These are phyloP conservation scores for Pyrenula massariospora DNA, from an alignment of 495 filamentous ascomycete species.

Conservation along the genomic window DNA sequence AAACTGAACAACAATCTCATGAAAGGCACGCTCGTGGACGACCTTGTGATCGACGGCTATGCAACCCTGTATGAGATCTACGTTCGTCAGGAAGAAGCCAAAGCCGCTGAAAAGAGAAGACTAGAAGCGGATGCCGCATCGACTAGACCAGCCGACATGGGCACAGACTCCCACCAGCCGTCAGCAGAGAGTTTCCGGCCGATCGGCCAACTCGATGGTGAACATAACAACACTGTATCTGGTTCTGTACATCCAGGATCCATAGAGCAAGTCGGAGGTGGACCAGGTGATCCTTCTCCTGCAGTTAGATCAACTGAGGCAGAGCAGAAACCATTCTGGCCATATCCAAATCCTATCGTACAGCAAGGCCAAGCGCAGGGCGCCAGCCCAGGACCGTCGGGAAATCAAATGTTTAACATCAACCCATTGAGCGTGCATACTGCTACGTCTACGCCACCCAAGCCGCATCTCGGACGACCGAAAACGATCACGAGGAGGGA, in stretches of 20 bases:
- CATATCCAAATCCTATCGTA: slow-evolving; percentile 8
- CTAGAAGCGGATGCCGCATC: slow-evolving; percentile 21
- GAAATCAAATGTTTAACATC: slow-evolving; percentile 4
- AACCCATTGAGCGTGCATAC: slow-evolving; percentile 23
- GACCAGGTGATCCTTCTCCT: neutral
- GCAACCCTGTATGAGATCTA: slow-evolving; percentile 59
- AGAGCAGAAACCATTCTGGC: slow-evolving; percentile 1
- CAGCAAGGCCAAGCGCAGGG: slow-evolving; percentile 4
- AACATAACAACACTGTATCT: neutral
- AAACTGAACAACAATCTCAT: slow-evolving; percentile 76
- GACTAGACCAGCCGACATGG: slow-evolving; percentile 32
- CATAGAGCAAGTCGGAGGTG: neutral
- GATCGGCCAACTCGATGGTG: neutral
- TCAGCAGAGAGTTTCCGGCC: neutral
- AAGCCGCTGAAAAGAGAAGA: slow-evolving; percentile 44
- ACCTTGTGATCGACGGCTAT: slow-evolving; percentile 81
- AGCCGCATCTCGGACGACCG: slow-evolving; percentile 35
- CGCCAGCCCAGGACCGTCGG: slow-evolving; percentile 4
- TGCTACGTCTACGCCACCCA: slow-evolving; percentile 24
- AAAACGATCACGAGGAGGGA: slow-evolving; percentile 54
- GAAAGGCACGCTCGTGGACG: slow-evolving; percentile 76
- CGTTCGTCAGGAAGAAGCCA: slow-evolving; percentile 32
- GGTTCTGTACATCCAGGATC: neutral
- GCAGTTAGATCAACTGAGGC: neutral
- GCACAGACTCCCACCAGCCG: slow-evolving; percentile 11